Percentiles rank a stretch among this genome's conserved stretches.
Evolutionary conservation across 2,329 filamentous ascomycete genomes (phyloP).

Genomic region (Drechslerella coelobrocha): DNA sequence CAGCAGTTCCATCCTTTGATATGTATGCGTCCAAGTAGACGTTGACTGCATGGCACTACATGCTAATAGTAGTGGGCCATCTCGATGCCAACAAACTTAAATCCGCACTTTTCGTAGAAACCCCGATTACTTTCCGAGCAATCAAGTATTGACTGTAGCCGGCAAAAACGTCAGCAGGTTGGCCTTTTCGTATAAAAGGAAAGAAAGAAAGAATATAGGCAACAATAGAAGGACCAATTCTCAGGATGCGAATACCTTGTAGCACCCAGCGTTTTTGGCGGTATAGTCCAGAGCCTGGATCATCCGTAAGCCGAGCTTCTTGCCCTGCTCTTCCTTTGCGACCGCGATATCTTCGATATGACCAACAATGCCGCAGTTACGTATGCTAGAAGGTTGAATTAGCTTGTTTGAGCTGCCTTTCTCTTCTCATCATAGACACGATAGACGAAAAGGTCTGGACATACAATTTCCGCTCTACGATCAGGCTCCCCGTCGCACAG

Average conservation of each 20-base stretch:
- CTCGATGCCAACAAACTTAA: slow-evolving; percentile 86
- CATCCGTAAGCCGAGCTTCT: slow-evolving; percentile 89
- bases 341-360: slow-evolving; percentile 99
- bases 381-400: slow-evolving; percentile 66
- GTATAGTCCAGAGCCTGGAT: slow-evolving; percentile 93
- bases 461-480: slow-evolving; percentile 94
- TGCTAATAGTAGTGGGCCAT: slow-evolving; percentile 84
- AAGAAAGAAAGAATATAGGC: background rate
- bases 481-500: slow-evolving; percentile 87
- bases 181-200: background rate
- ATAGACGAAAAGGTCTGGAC: slow-evolving; percentile 54
- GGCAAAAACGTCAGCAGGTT: background rate
- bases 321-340: slow-evolving; percentile 91
- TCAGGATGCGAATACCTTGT: slow-evolving; percentile 67
- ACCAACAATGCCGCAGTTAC: slow-evolving; percentile 80
- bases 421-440: background rate
- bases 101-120: slow-evolving; percentile 98
- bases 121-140: slow-evolving; percentile 96
- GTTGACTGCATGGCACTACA: no score
- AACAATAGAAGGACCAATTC: background rate
- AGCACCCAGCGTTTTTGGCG: slow-evolving; percentile 87
- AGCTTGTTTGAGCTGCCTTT: background rate
- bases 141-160: slow-evolving; percentile 79
- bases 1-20: no score
- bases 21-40: no score